Base-by-base conservation (phyloP, 805 yeast species). In the Priceomyces castillae region DNA sequence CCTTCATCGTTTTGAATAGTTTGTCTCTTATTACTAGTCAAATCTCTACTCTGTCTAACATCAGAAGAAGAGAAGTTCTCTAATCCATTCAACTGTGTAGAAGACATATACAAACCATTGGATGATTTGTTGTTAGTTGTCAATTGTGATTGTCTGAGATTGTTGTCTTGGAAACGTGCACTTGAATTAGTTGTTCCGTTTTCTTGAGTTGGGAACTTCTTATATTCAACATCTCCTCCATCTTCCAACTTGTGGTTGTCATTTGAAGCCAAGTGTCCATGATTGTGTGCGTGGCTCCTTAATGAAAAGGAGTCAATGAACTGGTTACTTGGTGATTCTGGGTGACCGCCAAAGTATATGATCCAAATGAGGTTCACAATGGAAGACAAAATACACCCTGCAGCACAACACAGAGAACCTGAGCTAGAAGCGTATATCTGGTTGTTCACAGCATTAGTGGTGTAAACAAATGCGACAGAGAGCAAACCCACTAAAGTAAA, bases 341-440 rank as follows among this genome's bases (percentile, higher is more conserved):
- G 86, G 48, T 92, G 92, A 18, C 95, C 85, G 22, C 98, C 98
- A 60, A 84, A 87, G 65, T 89, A 90, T 46, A 89, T 71, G 36
- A 92, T 73, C 96, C 97, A 94, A 46, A 86, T 67, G 38, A 90
- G 59, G 61, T 94, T 89, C 47, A 88, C 73, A 62, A 92, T 88
- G 14, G 94, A 82, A 36, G 89, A 68, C 39, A 92, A 69, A 44
- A 92, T 86, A 51, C 87, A 84, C 5, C 99, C 98, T 0, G 98
- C 97, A 2, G 95, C 86, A 6, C 95, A 90, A 19, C 97, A 95
- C 40, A 86, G 86, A 47, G 78, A 73, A 12, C 84, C 78, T 0
- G 94, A 72, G 15, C 78, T 76, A 19, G 80, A 65, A 43, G 52
- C 52, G 69, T 92, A 94, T 23, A 94, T 86, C 52, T 90, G 73